A percentile compares a stretch with the other conserved stretches of the same genome.
phyloP scores from a whole-genome alignment of 2,329 filamentous ascomycete species.

The Calonectria hawksworthii region DNA sequence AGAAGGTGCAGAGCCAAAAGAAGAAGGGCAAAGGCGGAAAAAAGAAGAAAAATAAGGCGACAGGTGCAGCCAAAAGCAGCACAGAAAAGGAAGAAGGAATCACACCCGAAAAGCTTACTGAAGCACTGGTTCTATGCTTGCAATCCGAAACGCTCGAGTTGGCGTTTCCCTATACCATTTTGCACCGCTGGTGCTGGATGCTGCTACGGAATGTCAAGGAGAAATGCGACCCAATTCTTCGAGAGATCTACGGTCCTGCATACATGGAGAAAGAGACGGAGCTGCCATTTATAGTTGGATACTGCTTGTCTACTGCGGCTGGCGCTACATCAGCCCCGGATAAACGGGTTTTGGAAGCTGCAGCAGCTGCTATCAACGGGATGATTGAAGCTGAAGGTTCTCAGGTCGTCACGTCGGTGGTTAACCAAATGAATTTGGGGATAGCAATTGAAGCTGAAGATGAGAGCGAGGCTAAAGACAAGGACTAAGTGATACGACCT shows the following conservation, averaged over 20 bases:
- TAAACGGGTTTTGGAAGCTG: background rate
- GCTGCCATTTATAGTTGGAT: constrained; percentile 4
- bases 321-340: background rate
- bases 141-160: constrained; percentile 54
- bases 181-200: background rate
- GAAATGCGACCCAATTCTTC: background rate
- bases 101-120: constrained; percentile 46
- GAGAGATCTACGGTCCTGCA: background rate
- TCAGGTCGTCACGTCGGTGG: background rate
- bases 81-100: constrained; percentile 29
- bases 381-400: background rate
- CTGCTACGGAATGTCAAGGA: background rate
- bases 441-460: background rate
- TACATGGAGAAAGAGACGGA: constrained; percentile 11
- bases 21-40: background rate
- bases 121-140: constrained; percentile 50
- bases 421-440: background rate
- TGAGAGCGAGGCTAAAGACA: background rate
- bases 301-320: constrained; percentile 1
- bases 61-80: constrained; percentile 28
- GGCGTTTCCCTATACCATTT: constrained; percentile 40
- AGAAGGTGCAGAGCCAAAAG: background rate
- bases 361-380: background rate
- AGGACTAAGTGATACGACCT: background rate
- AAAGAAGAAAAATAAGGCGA: constrained; percentile 28